Evolutionary conservation across 2,329 filamentous ascomycete species (phyloP).

Genomic region (Talaromyces pinophilus): DNA sequence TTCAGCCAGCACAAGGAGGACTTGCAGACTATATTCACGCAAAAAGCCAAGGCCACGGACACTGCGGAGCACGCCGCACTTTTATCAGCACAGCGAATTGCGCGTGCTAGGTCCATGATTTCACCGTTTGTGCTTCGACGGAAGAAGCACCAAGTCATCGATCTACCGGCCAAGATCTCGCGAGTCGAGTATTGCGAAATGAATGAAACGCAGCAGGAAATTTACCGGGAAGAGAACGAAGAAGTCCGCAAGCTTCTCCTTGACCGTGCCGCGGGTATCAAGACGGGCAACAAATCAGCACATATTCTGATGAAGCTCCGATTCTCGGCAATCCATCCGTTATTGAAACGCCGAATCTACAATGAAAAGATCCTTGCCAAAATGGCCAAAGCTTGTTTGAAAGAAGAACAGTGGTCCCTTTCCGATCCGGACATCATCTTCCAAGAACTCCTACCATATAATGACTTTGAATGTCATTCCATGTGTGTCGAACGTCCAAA

Average conservation of each 20-base stretch:
- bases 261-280: slow-evolving; percentile 58
- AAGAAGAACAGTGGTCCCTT: slow-evolving; percentile 59
- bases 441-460: slow-evolving; percentile 57
- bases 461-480: slow-evolving; percentile 63
- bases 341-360: slow-evolving; percentile 82
- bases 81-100: slow-evolving; percentile 82
- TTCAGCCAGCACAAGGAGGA: slow-evolving; percentile 77
- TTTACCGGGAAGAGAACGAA: slow-evolving; percentile 72
- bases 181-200: slow-evolving; percentile 80
- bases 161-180: slow-evolving; percentile 77
- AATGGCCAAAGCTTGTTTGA: slow-evolving; percentile 76
- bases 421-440: slow-evolving; percentile 56
- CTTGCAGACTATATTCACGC: slow-evolving; percentile 84
- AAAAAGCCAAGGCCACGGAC: slow-evolving; percentile 77
- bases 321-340: slow-evolving; percentile 87
- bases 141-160: slow-evolving; percentile 89
- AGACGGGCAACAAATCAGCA: slow-evolving; percentile 54
- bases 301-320: slow-evolving; percentile 88
- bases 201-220: slow-evolving; percentile 67
- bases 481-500: slow-evolving; percentile 57
- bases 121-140: slow-evolving; percentile 92
- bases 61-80: slow-evolving; percentile 72
- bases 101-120: slow-evolving; percentile 84
- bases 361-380: slow-evolving; percentile 71
- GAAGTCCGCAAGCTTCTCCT: slow-evolving; percentile 62